Conservation (phyloP, 2,329 filamentous ascomycete genomes). For the Albifimbria verrucaria region DNA sequence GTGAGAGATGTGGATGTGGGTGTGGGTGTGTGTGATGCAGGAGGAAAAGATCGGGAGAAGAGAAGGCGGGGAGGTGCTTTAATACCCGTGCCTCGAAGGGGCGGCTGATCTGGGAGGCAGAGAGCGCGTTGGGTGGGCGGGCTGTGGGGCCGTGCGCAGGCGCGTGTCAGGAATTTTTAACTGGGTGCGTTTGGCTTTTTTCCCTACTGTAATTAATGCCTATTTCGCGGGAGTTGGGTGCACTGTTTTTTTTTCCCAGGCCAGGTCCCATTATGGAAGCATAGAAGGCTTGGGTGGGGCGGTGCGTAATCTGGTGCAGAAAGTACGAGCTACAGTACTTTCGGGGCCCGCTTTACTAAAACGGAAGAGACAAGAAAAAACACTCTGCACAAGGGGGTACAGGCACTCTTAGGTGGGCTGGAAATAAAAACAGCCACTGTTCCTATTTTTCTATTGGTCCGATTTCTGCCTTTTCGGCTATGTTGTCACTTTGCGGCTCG, state of each 20-base stretch:
- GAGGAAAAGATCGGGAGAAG: slow-evolving; percentile 32
- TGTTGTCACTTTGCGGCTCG: too few relatives aligned
- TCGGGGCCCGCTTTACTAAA: too few relatives aligned
- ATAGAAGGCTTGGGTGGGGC: too few relatives aligned
- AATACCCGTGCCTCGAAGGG: slow-evolving; percentile 33
- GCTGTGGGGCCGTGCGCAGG: slow-evolving; percentile 15
- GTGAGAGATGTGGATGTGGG: slow-evolving; percentile 17
- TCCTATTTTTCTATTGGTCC: slow-evolving; percentile 24
- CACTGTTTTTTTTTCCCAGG: background rate
- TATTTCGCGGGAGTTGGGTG: too few relatives aligned
- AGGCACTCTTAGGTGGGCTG: background rate
- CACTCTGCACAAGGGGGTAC: background rate
- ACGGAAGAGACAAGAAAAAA: background rate
- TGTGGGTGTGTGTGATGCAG: slow-evolving; percentile 37
- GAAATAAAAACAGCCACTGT: slow-evolving; percentile 17
- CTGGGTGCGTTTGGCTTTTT: background rate
- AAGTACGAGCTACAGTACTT: too few relatives aligned
- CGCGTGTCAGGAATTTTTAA: background rate
- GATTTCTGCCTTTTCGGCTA: slow-evolving; percentile 5
- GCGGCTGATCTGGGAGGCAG: slow-evolving; percentile 34
- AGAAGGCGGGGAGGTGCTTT: slow-evolving; percentile 42
- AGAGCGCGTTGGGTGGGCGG: slow-evolving; percentile 3
- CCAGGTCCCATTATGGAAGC: too few relatives aligned
- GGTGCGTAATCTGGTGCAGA: too few relatives aligned
- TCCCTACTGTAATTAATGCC: too few relatives aligned